phyloP scores from a whole-genome alignment of 331 rosid species.

The Saraca asoca region DNA sequence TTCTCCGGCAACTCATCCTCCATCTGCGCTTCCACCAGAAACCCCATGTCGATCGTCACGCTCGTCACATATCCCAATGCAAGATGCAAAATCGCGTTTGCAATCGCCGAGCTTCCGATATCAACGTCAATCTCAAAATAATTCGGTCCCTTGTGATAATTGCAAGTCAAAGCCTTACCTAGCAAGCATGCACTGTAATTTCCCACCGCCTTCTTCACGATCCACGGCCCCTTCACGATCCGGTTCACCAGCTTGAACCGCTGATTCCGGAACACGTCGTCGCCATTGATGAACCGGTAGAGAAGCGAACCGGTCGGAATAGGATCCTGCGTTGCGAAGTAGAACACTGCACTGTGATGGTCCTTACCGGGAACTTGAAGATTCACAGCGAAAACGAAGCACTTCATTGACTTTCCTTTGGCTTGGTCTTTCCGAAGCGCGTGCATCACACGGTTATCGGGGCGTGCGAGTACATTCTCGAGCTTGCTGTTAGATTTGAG shows the following conservation, averaged over 20 bases:
- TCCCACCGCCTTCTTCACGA: constrained; percentile 81
- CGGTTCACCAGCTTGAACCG: constrained; percentile 89
- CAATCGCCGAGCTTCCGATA: constrained; percentile 81
- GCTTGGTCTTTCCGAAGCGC: constrained; percentile 63
- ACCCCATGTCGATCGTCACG: constrained; percentile 90
- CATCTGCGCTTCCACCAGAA: constrained; percentile 78
- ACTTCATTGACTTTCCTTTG: constrained; percentile 54
- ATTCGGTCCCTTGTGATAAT: constrained; percentile 70
- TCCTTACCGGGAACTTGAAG: constrained; percentile 89
- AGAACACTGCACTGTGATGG: constrained; percentile 81
- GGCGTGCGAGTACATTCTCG: constrained; percentile 71
- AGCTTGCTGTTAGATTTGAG: constrained; percentile 72
- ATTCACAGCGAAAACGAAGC: constrained; percentile 80
- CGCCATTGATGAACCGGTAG: constrained; percentile 70
- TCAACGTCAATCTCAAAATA: constrained; percentile 91
- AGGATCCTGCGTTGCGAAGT: constrained; percentile 73
- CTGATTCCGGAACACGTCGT: constrained; percentile 72
- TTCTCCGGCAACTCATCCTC: constrained; percentile 88
- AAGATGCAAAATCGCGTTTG: constrained; percentile 75
- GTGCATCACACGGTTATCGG: constrained; percentile 71
- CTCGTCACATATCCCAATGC: constrained; percentile 83
- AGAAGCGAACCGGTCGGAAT: constrained; percentile 66
- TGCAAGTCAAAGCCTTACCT: constrained; percentile 84
- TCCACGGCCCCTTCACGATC: constrained; percentile 96
- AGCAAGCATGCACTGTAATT: constrained; percentile 76